Percentiles rank a stretch among this genome's conserved stretches.
Evolutionary conservation across 768 basidiomycete species (phyloP).

Genomic region (Suillus plorans): DNA sequence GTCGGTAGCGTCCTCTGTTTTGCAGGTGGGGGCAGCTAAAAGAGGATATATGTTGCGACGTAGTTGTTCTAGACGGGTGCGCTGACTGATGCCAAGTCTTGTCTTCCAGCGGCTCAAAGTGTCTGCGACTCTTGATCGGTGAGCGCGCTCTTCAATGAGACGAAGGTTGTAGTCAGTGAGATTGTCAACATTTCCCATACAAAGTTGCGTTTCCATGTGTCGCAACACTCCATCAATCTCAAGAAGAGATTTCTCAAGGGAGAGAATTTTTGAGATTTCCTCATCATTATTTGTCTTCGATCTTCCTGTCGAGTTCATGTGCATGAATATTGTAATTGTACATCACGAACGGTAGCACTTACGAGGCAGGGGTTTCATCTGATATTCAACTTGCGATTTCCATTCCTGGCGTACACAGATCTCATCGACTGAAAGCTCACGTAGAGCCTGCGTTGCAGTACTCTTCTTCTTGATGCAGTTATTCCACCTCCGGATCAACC

Average conservation of each 20-base stretch:
- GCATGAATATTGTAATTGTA: neutral
- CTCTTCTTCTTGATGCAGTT: conserved; percentile 11
- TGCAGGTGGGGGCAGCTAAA: too few species aligned
- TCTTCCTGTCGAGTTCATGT: neutral
- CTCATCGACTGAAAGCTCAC: neutral
- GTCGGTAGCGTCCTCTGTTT: too few species aligned
- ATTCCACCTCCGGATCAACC: conserved; percentile 13
- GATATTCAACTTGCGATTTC: conserved; percentile 5
- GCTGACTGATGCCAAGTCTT: neutral
- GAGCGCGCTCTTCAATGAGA: neutral
- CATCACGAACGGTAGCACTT: neutral
- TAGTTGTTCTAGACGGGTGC: neutral
- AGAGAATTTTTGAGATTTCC: neutral
- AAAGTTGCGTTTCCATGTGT: neutral
- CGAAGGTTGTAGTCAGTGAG: neutral
- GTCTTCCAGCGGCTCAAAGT: neutral
- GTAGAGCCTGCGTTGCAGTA: neutral
- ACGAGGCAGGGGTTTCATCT: conserved; percentile 1
- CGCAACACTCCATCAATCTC: neutral
- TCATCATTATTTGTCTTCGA: neutral
- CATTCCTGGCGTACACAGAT: conserved; percentile 5
- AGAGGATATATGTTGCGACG: neutral
- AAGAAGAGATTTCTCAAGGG: neutral
- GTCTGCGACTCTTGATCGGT: neutral
- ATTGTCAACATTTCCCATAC: neutral